Evolutionary conservation across 2,329 filamentous ascomycete species (phyloP), one percentile per base, ranked within the genome.

Genomic region (Botrytis elliptica): DNA sequence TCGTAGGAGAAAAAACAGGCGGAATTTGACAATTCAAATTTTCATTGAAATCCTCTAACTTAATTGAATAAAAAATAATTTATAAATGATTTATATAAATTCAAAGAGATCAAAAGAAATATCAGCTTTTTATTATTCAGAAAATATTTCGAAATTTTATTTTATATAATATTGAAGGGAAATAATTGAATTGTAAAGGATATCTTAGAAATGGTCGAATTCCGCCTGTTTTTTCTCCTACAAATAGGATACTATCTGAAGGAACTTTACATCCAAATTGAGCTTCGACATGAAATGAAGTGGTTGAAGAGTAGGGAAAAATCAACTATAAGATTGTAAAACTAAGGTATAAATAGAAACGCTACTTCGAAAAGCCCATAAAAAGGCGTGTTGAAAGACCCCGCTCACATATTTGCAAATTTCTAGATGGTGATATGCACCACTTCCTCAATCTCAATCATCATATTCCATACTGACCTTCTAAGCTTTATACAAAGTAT

Each of bases 401-500:
- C 52, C 18, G 65, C 65, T 68, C 36, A 57, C 36, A 33, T 33
- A 57, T 68, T 36, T 33, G 40, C 36, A 68, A 68, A 68, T 57
- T 40, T 7, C 36, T 33, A 42, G 38, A 42, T 40, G 10, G 42
- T 33, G 36, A 57, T 33, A 42, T 42, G 49, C 18, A 25, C n/a
- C 10, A 20, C 38, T 25, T 69, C 44, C 49, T 57, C 49, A 69
- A 44, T 44, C 49, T 42, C 36, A 20, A 42, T 18, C 12, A 12
- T 29, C 38, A 18, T 25, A 29, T 42, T 5, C 36, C 66, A 33
- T 22, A 40, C 8, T 22, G 22, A 33, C 25, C 40, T 52, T 14
- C 29, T 84, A 96, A 75, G 92, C 91, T 86, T 97, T 97, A 84
- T 98, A 98, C 83, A 98, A 82, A 70, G 96, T 91, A 84, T 98